Conservation (phyloP, 2,329 filamentous ascomycete genomes). For the Aspergillus sp. region DNA sequence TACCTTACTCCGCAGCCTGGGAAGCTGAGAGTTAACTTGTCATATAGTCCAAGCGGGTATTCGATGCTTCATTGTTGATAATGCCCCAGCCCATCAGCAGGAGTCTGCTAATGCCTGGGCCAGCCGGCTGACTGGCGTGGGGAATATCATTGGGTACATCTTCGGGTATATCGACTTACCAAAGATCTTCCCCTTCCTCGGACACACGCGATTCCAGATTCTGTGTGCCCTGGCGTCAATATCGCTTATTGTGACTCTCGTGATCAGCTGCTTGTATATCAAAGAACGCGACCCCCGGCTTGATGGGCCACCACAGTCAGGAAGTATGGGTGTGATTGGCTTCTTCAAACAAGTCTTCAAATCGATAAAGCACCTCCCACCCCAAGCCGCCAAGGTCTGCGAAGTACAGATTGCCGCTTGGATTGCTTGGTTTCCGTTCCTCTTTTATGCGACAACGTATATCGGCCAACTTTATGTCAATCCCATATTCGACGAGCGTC, state of each 20-base stretch:
- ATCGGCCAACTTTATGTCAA: constrained; percentile 91
- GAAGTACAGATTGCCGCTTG: constrained; percentile 81
- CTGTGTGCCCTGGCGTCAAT: constrained; percentile 83
- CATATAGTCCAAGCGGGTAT: constrained; percentile 78
- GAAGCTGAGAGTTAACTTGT: constrained; percentile 2
- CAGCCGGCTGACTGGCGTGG: constrained; percentile 78
- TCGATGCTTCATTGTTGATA: constrained; percentile 90
- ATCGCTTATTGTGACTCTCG: constrained; percentile 66
- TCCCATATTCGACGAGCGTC: constrained; percentile 73
- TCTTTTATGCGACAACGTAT: constrained; percentile 94
- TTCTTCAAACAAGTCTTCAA: constrained; percentile 79
- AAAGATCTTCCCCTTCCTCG: constrained; percentile 72
- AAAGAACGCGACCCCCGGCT: constrained; percentile 77
- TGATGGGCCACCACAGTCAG: constrained; percentile 62
- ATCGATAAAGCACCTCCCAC: constrained; percentile 75
- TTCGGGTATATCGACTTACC: constrained; percentile 83
- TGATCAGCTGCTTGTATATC: constrained; percentile 68
- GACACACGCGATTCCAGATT: constrained; percentile 87
- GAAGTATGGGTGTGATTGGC: constrained; percentile 65
- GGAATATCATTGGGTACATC: constrained; percentile 87
- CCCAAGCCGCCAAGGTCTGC: constrained; percentile 80
- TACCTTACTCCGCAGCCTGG: constrained; percentile 15
- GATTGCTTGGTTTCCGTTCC: constrained; percentile 93
- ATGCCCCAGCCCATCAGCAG: constrained; percentile 88
- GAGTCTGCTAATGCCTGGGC: constrained; percentile 94